Evolutionary conservation across 805 yeast species (phyloP).

Genomic region (Saturnispora sekii): DNA sequence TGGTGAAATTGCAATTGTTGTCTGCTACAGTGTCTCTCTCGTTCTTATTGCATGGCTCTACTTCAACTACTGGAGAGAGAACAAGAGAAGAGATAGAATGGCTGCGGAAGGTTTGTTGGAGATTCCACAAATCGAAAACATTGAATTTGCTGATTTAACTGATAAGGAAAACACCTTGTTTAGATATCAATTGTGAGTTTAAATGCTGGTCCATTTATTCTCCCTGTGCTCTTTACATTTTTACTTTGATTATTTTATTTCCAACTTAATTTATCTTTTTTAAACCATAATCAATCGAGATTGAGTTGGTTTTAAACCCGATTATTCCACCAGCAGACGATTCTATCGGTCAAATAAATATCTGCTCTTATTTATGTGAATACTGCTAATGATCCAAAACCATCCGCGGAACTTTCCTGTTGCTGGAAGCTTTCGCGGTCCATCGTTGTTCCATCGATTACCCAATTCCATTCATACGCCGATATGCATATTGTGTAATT

Average conservation of each 20-base stretch:
- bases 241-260: background rate
- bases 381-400: too few relatives aligned
- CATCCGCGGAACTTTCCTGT: too few relatives aligned
- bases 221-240: background rate
- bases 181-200: conserved; percentile 12
- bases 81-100: conserved; percentile 11
- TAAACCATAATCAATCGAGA: background rate
- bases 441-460: too few relatives aligned
- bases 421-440: too few relatives aligned
- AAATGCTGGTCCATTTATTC: background rate
- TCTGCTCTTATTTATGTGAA: too few relatives aligned
- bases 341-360: too few relatives aligned
- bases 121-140: conserved; percentile 10
- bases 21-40: conserved; percentile 19
- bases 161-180: conserved; percentile 16
- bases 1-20: conserved; percentile 39
- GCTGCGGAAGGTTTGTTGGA: conserved; percentile 9
- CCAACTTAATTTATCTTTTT: background rate
- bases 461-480: too few relatives aligned
- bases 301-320: too few relatives aligned
- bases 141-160: conserved; percentile 18
- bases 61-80: conserved; percentile 14
- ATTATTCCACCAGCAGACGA: too few relatives aligned
- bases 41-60: conserved; percentile 13
- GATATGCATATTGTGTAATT: too few relatives aligned